A percentile compares a stretch with the other conserved stretches of the same genome.
Conservation (phyloP, 2,329 filamentous ascomycete species). For the Ilyonectria mors-panacis region DNA sequence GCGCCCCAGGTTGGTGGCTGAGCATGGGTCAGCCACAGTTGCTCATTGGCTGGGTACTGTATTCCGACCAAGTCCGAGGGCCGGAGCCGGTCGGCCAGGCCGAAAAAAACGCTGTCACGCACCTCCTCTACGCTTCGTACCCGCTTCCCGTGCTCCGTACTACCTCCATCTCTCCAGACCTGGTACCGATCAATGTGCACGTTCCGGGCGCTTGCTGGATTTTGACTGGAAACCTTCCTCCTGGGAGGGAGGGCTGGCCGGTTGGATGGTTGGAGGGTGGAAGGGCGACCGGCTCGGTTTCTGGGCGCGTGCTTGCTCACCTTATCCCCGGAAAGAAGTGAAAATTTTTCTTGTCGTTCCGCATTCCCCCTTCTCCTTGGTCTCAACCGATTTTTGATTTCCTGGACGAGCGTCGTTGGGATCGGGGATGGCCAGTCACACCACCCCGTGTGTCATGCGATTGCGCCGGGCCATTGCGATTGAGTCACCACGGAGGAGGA, state of each 20-base stretch:
- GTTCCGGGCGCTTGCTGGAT: neutral
- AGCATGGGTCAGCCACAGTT: constrained; percentile 31
- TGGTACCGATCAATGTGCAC: neutral
- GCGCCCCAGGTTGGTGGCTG: constrained; percentile 34
- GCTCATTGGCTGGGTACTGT: constrained; percentile 38
- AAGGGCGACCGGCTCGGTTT: constrained; percentile 32
- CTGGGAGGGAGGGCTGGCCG: constrained; percentile 14
- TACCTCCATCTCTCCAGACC: neutral
- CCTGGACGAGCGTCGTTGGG: constrained; percentile 10
- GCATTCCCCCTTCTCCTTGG: constrained; percentile 24
- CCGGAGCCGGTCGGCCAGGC: constrained; percentile 44
- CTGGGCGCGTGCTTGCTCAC: constrained; percentile 30
- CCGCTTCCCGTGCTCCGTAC: constrained; percentile 1
- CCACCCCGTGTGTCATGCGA: constrained; percentile 45
- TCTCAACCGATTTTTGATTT: constrained; percentile 29
- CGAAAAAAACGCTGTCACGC: constrained; percentile 36
- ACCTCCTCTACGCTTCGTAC: constrained; percentile 24
- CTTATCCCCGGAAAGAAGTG: constrained; percentile 23
- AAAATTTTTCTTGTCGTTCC: constrained; percentile 27
- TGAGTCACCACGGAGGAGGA: constrained; percentile 13
- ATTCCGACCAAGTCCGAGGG: constrained; percentile 36
- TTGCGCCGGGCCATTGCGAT: constrained; percentile 10
- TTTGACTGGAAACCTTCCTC: constrained; percentile 20
- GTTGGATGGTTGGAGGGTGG: constrained; percentile 19
- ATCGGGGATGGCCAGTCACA: constrained; percentile 35